These are phyloP conservation scores for Cymbopogon flexuosus DNA, from an alignment of 202 grass and related monocot species.

Conservation along the genomic window DNA sequence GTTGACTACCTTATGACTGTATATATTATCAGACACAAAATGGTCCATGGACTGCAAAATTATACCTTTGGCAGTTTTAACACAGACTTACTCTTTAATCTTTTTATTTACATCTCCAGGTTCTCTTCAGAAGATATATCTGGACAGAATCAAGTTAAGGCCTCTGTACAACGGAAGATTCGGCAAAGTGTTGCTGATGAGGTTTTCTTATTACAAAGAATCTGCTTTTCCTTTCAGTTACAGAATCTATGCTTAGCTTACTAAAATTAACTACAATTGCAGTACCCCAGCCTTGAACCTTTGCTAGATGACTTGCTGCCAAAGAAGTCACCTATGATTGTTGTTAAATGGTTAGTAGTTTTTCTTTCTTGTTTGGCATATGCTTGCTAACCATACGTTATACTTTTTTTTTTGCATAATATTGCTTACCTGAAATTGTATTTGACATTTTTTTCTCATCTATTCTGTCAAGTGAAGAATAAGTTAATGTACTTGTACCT, in stretches of 20 bases:
- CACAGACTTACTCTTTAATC: not conserved
- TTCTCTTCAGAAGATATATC: conserved; percentile 88
- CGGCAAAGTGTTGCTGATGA: conserved; percentile 77
- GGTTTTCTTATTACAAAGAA: conserved; percentile 36
- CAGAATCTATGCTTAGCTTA: not conserved
- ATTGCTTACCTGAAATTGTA: not conserved
- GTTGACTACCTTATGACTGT: not conserved
- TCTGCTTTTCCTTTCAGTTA: conserved; percentile 1
- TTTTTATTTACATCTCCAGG: conserved; percentile 26
- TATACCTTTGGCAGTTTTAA: not conserved
- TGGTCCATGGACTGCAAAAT: not conserved
- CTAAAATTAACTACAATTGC: conserved; percentile 31
- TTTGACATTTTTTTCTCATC: not conserved
- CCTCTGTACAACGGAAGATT: conserved; percentile 70
- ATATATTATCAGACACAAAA: not conserved
- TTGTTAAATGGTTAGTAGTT: conserved; percentile 76
- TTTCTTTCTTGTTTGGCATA: not conserved
- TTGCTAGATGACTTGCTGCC: conserved; percentile 81
- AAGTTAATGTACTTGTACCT: not conserved
- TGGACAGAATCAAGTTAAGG: conserved; percentile 87
- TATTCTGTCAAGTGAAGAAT: not conserved
- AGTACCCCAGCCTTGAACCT: conserved; percentile 90
- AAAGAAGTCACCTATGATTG: conserved; percentile 79
- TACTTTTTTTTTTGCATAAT: not conserved
- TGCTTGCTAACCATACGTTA: not conserved